These are phyloP conservation scores for Podaxis sp. DNA, from an alignment of 768 basidiomycete genomes.

Conservation along the genomic window DNA sequence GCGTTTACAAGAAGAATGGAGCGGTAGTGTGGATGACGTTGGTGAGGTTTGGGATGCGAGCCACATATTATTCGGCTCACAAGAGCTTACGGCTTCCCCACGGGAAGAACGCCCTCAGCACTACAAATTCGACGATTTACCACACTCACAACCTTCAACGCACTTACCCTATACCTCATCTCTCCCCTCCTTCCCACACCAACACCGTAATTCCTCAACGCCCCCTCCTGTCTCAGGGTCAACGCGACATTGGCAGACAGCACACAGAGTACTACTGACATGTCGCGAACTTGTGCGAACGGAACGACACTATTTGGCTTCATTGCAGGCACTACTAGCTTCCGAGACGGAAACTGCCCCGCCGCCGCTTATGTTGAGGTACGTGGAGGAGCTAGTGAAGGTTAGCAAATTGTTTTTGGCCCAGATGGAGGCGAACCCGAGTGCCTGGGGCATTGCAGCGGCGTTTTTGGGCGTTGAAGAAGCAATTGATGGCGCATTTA, in stretches of 20 bases:
- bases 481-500: slow-evolving; percentile 53
- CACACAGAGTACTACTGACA: slow-evolving; percentile 36
- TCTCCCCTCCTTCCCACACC: slow-evolving; percentile 25
- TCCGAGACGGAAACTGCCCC: slow-evolving; percentile 44
- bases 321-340: slow-evolving; percentile 32
- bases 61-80: slow-evolving; percentile 5
- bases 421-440: slow-evolving; percentile 57
- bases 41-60: slow-evolving; percentile 22
- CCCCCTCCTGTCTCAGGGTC: slow-evolving; percentile 22
- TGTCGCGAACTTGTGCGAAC: slow-evolving; percentile 44
- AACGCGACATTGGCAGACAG: slow-evolving; percentile 34
- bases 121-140: background rate
- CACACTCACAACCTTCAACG: background rate
- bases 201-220: slow-evolving; percentile 21
- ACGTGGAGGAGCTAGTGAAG: slow-evolving; percentile 49
- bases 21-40: slow-evolving; percentile 19
- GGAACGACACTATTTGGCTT: slow-evolving; percentile 41
- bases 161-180: slow-evolving; percentile 24
- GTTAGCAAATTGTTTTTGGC: slow-evolving; percentile 52
- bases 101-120: background rate
- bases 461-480: slow-evolving; percentile 57
- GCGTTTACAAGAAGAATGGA: slow-evolving; percentile 21
- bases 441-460: slow-evolving; percentile 61
- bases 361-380: slow-evolving; percentile 50
- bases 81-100: slow-evolving; percentile 6